Evolutionary conservation across 352 stramenopile species (phyloP), one percentile per base, ranked within the genome.

Genomic region (Pythium brachiatum): DNA sequence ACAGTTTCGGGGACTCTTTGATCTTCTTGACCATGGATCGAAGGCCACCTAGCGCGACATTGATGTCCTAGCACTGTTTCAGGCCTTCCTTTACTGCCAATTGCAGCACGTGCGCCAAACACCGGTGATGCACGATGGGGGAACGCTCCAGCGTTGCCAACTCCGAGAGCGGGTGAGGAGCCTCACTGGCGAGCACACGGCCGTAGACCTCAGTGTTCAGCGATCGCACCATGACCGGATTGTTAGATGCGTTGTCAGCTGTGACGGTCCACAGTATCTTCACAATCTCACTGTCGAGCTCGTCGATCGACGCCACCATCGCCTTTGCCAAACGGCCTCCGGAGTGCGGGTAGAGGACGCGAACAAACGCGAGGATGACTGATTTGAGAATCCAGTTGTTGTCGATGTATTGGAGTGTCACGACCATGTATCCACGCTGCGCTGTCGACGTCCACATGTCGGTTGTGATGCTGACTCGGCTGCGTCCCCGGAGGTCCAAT

Each of bases 371-470:
- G 7, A 69, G 9, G 25, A 73, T 69, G 0, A 73, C 44, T 12
- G 44, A 57, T 3, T 53, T 41, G 3, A 66, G 12, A 9, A 50
- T 20, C 46, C 61, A 69, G 0, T 29, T 26, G 15, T 16, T 0
- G 15, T 69, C 53, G 21, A 68, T 67, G 51, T 51, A 70, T 32
- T 74, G 67, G 2, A 74, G 20, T 0, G 54, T 70, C 0, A 66
- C 48, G 1, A 74, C 51, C 53, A 68, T 70, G 26, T 74, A 70
- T 0, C 62, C 58, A 11, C 44, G 51, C 13, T 60, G 57, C 12
- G 54, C 67, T 8, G 62, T 31, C 9, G 58, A 70, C 2, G 58
- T 70, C 67, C 62, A 74, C 62, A 66, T 60, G 25, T 68, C 58
- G 0, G 47, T 70, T 2, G 62, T 68, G 16, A 68, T 20, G n/a